phyloP scores from a whole-genome alignment of 2,329 filamentous ascomycete species.

The Botrytis galanthina region DNA sequence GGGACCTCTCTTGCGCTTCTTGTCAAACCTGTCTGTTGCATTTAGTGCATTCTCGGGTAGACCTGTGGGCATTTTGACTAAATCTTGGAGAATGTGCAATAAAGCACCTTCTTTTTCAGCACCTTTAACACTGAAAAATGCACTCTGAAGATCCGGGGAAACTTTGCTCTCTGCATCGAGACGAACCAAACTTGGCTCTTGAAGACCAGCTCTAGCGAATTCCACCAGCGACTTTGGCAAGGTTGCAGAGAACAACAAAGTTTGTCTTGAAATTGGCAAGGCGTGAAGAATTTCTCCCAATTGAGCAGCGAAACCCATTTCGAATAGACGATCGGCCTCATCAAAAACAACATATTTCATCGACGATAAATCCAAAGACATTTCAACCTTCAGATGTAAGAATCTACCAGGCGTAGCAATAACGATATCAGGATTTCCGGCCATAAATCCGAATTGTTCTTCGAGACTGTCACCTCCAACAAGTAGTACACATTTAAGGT shows the following conservation, averaged over 20 bases:
- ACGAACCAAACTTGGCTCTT: constrained; percentile 87
- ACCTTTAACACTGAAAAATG: constrained; percentile 90
- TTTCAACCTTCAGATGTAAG: constrained; percentile 94
- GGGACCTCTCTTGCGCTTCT: constrained; percentile 69
- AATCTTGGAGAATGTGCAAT: constrained; percentile 81
- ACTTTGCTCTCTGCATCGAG: constrained; percentile 94
- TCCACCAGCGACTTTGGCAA: constrained; percentile 92
- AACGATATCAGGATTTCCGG: constrained; percentile 92
- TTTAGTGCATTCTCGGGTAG: constrained; percentile 50
- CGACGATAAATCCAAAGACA: constrained; percentile 86
- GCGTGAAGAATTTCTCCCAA: constrained; percentile 90
- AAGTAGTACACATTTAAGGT: constrained; percentile 83
- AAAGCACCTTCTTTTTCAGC: constrained; percentile 92
- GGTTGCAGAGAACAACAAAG: constrained; percentile 91
- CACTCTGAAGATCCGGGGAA: constrained; percentile 91
- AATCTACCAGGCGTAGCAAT: constrained; percentile 97
- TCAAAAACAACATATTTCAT: constrained; percentile 96
- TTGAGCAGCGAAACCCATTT: constrained; percentile 97
- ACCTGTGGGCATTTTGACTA: constrained; percentile 86
- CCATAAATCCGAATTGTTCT: constrained; percentile 91
- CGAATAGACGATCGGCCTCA: constrained; percentile 93
- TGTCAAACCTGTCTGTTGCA: constrained; percentile 43
- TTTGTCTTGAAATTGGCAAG: constrained; percentile 80
- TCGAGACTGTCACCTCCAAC: constrained; percentile 95
- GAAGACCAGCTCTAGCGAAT: constrained; percentile 87